Base-by-base conservation (phyloP, 129 eudicot genomes). In the Sambucus nigra region DNA sequence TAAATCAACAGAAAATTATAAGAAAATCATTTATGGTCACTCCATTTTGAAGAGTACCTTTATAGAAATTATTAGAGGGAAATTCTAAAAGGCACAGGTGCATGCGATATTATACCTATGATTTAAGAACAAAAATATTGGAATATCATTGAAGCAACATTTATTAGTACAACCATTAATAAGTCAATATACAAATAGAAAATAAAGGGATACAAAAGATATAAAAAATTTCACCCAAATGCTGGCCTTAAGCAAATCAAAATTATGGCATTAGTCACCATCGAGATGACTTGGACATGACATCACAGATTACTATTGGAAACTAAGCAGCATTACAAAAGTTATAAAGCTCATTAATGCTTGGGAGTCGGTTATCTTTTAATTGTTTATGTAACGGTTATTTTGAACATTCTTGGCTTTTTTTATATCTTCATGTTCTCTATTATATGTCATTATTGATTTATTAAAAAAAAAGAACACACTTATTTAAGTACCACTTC, bases 21-120 rank as follows among this genome's bases (percentile, higher is more conserved):
- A 4, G 10, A 51, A 7, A 23, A 18, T 88, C 97, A 71, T 84
- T 88, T n/a, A 88, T 68, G 27, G 95, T 88, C 21, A 88, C 97
- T 13, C 97, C 97, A 53, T 88, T 88, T 71, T 88, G 97, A 32
- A 88, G 93, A n/a, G 97, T 84, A 27, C 97, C 97, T 66, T 84
- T 93, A 41, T 84, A 88, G 50, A 88, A 88, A 72, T 80, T 88
- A 59, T 88, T 88, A 24, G 95, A 84, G 29, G 97, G 97, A 35
- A 84, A 88, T 59, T 88, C 93, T 35, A 95, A 88, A 15, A 88
- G 83, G 27, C 77, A 80, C 44, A 93, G 97, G 69, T 88, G 97
- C 97, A 88, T 88, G 26, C 95, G 88, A 44, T 88, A 88, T 52
- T 88, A 93, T 64, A 86, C 95, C 95, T 86, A 79, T 52, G 32